Evolutionary conservation across 768 basidiomycete genomes (phyloP), one percentile per base, ranked within the genome.

Genomic region (Xerocomus brunneocitrinus): DNA sequence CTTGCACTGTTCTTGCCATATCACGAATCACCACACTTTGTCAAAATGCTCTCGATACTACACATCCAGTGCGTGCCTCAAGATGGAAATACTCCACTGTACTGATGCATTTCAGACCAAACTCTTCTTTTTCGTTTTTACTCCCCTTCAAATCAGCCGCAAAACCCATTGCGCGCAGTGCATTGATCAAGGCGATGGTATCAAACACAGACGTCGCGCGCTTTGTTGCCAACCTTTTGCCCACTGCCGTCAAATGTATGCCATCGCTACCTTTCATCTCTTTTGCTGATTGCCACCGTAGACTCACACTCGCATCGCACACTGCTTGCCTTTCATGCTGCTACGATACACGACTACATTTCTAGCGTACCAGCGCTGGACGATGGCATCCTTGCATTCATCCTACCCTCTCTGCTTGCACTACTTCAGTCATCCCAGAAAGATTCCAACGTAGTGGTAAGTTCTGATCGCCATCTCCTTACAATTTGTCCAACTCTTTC

Each of bases 11-110:
- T 98, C 71, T 73, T 98, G 30, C 97, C 97, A 0, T 98, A 95
- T 66, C 93, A 98, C 63, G 91, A 95, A 60, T 89, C 95, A 5
- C 85, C 90, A 0, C 93, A 98, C 67, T 98, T 98, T 69, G 80
- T 87, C 8, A 95, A 97, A 61, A 91, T 98, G 79, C 76, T 97
- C 25, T 83, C 89, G 2, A 92, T 99, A 61, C 73, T 98, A 49
- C 81, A 86, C 61, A 79, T 92, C 52, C 76, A 79, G 89, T 90
- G 58, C 25, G 82, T 73, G 3, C 9, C 38, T 27, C 13, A 51
- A 13, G 3, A 7, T 3, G 3, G 6, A 32, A 13, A 12, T 30
- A 7, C n/a, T 10, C 14, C 28, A 9, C 30, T 36, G 46, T 55
- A 43, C 60, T 56, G 36, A 56, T 34, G 10, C 22, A 10, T 48